Percentiles rank a stretch among this genome's conserved stretches.
These are phyloP conservation scores for Apiospora marii DNA, from an alignment of 2,329 filamentous ascomycete genomes.

Conservation along the genomic window DNA sequence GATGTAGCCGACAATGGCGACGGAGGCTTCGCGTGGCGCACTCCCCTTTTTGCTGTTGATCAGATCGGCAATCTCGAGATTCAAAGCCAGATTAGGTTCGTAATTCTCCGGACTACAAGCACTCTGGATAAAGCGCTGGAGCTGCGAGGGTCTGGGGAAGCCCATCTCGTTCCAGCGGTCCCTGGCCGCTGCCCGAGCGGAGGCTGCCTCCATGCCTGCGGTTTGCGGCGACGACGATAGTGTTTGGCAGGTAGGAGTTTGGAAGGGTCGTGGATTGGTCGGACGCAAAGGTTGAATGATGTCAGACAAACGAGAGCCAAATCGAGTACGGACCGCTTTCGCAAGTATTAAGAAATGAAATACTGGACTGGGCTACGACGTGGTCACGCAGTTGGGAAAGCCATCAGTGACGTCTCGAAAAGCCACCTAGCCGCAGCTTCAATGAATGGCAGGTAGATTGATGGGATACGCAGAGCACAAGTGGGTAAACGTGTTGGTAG, in stretches of 20 bases:
- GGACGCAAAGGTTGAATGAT: not conserved
- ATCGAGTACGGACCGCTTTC: not conserved
- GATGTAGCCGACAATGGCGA: conserved; percentile 91
- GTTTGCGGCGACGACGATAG: conserved; percentile 20
- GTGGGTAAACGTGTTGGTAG: conserved; percentile 16
- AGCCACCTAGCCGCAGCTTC: conserved; percentile 20
- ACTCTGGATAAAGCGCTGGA: conserved; percentile 95
- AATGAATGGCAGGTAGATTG: conserved; percentile 1
- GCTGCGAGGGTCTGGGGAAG: conserved; percentile 80
- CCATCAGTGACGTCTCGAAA: conserved; percentile 21
- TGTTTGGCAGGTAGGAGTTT: not conserved
- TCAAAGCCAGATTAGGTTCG: conserved; percentile 95
- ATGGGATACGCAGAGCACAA: conserved; percentile 1
- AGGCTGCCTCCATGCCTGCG: conserved; percentile 86
- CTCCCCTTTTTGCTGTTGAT: conserved; percentile 98
- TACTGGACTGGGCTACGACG: conserved; percentile 12
- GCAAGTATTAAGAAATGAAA: not conserved
- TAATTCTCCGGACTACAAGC: conserved; percentile 97
- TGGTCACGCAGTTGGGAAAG: conserved; percentile 20
- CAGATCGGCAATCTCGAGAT: conserved; percentile 94
- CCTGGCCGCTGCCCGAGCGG: conserved; percentile 91
- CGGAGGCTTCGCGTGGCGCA: conserved; percentile 91
- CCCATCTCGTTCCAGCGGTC: conserved; percentile 90
- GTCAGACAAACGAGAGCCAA: not conserved
- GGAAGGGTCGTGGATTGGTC: not conserved